A percentile compares a stretch with the other conserved stretches of the same genome.
phyloP scores from a whole-genome alignment of 257 asterid genomes.

The Jacaranda copaia region DNA sequence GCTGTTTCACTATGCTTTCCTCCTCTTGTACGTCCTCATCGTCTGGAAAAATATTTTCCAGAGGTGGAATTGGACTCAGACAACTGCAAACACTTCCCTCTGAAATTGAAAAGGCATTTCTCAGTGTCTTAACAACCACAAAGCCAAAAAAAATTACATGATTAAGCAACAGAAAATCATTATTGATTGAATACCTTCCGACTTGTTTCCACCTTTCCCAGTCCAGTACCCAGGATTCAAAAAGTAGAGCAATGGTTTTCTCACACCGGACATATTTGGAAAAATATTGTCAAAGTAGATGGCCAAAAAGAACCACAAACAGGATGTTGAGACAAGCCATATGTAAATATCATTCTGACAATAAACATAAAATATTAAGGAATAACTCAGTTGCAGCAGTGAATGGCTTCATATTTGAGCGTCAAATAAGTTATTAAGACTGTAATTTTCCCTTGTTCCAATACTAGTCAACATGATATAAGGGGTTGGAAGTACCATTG shows the following conservation, averaged over 20 bases:
- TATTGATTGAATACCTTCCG: conserved; percentile 58
- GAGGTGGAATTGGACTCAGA: conserved; percentile 54
- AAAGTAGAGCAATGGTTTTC: conserved; percentile 78
- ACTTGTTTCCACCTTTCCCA: conserved; percentile 88
- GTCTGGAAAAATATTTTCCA: conserved; percentile 69
- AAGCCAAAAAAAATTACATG: conserved; percentile 2
- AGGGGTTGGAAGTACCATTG: conserved; percentile 56
- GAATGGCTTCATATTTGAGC: conserved; percentile 18
- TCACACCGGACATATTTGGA: conserved; percentile 87
- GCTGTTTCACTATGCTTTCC: conserved; percentile 80
- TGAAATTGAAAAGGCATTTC: conserved; percentile 42
- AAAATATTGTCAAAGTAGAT: conserved; percentile 88
- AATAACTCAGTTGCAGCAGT: conserved; percentile 20
- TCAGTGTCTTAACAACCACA: conserved; percentile 30
- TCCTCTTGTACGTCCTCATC: conserved; percentile 93
- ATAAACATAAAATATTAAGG: conserved; percentile 27
- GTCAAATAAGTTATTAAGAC: conserved; percentile 16
- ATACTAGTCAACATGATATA: conserved; percentile 28
- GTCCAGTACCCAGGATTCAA: conserved; percentile 89
- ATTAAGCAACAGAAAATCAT: conserved; percentile 26
- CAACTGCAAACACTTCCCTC: conserved; percentile 91
- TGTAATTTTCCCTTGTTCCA: not conserved
- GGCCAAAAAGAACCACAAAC: conserved; percentile 80
- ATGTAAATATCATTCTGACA: conserved; percentile 75
- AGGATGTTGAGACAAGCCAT: conserved; percentile 73